Percentiles rank a stretch among this genome's conserved stretches.
Conservation (phyloP, 306 rosid species). For the Cucurbita moschata region DNA sequence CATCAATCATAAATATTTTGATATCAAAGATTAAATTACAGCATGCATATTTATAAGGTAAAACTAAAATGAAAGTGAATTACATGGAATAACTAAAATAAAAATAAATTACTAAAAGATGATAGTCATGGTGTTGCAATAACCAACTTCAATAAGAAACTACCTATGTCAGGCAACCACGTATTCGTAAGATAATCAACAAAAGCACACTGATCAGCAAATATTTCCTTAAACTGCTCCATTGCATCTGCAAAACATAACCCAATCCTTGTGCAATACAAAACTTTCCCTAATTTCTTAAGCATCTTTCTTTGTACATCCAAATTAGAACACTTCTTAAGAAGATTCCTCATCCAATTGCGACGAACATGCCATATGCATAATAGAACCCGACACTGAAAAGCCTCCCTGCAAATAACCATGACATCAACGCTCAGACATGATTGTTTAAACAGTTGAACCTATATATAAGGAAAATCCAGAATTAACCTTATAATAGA, state of each 20-base stretch:
- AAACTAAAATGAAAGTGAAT: not conserved
- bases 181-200: conserved; percentile 54
- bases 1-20: not conserved
- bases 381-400: conserved; percentile 50
- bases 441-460: not conserved
- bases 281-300: conserved; percentile 48
- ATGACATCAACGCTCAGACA: conserved; percentile 10
- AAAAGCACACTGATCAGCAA: conserved; percentile 63
- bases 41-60: not conserved
- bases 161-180: conserved; percentile 55
- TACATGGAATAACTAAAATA: not conserved
- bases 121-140: not conserved
- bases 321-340: conserved; percentile 47
- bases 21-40: not conserved
- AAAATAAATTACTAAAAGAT: not conserved
- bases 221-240: conserved; percentile 68
- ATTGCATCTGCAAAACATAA: conserved; percentile 37
- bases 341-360: conserved; percentile 43
- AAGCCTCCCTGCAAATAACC: conserved; percentile 49
- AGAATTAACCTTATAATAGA: conserved; percentile 35
- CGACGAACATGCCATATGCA: conserved; percentile 66
- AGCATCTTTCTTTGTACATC: conserved; percentile 55
- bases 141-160: conserved; percentile 10
- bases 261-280: conserved; percentile 50
- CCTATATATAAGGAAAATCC: conserved; percentile 2